Evolutionary conservation across 306 rosid species (phyloP).

Genomic region (Rosa rugosa): DNA sequence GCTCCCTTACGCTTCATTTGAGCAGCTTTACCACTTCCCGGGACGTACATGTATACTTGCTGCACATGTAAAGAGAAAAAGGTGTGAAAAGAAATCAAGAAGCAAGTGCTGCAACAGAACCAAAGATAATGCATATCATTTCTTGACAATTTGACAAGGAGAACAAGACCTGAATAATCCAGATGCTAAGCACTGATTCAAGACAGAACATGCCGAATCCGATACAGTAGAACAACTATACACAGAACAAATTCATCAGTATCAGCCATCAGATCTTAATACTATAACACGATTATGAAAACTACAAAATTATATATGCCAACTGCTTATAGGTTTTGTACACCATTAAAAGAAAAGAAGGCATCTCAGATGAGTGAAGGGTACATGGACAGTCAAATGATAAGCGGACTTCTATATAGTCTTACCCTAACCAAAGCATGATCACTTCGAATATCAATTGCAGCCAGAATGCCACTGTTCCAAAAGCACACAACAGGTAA

Average conservation of each 20-base stretch:
- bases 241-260: constrained; percentile 14
- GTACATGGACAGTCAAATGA: not conserved
- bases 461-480: constrained; percentile 86
- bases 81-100: constrained; percentile 9
- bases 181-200: constrained; percentile 69
- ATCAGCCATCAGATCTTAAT: not conserved
- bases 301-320: not conserved
- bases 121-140: not conserved
- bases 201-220: constrained; percentile 84
- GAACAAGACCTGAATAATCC: constrained; percentile 82
- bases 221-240: constrained; percentile 76
- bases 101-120: not conserved
- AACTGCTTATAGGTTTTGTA: too few relatives aligned
- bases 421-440: constrained; percentile 75
- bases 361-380: not conserved
- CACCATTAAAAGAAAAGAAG: not conserved
- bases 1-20: constrained; percentile 77
- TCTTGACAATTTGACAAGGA: not conserved
- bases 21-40: constrained; percentile 89
- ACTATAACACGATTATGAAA: not conserved
- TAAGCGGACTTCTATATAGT: constrained; percentile 7
- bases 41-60: constrained; percentile 97
- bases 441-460: constrained; percentile 61
- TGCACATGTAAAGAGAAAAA: constrained; percentile 35
- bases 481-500: constrained; percentile 26